These are phyloP conservation scores for Hanseniaspora nectarophila DNA, from an alignment of 805 yeast species.

Conservation along the genomic window DNA sequence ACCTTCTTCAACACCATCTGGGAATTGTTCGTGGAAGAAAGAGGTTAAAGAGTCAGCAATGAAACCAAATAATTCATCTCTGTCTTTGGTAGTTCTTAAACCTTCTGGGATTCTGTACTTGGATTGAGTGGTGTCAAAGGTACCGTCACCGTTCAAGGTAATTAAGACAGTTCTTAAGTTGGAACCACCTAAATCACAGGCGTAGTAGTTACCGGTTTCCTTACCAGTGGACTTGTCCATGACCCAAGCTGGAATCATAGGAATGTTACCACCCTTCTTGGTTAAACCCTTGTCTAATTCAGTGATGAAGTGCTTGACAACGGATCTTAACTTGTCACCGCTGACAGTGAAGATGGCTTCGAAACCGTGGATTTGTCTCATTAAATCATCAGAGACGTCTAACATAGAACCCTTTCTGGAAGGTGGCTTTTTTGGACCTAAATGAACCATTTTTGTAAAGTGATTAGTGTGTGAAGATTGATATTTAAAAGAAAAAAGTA, in stretches of 20 bases:
- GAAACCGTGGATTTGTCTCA: constrained; percentile 44
- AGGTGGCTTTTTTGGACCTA: constrained; percentile 76
- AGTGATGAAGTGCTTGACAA: constrained; percentile 61
- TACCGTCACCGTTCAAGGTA: constrained; percentile 66
- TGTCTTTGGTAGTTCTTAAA: constrained; percentile 62
- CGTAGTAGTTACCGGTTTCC: constrained; percentile 80
- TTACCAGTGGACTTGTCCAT: constrained; percentile 84
- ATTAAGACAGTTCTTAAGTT: constrained; percentile 87
- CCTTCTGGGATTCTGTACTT: constrained; percentile 68
- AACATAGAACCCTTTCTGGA: constrained; percentile 59
- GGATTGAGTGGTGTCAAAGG: constrained; percentile 76
- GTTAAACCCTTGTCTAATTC: constrained; percentile 77
- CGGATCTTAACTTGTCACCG: constrained; percentile 45
- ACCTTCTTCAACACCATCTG: constrained; percentile 44
- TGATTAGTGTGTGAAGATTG: neutral
- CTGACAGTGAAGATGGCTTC: constrained; percentile 55
- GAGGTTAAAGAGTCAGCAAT: constrained; percentile 68
- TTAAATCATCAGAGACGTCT: constrained; percentile 54
- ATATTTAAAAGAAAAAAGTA: neutral
- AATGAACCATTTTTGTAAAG: constrained; percentile 52
- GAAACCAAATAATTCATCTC: constrained; percentile 68
- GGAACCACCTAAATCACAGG: constrained; percentile 95
- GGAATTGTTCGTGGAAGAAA: constrained; percentile 56
- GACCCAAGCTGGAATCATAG: constrained; percentile 97
- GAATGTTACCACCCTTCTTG: constrained; percentile 70